Conservation (phyloP, 2,329 filamentous ascomycete species). For the Apiospora malaysiana region DNA sequence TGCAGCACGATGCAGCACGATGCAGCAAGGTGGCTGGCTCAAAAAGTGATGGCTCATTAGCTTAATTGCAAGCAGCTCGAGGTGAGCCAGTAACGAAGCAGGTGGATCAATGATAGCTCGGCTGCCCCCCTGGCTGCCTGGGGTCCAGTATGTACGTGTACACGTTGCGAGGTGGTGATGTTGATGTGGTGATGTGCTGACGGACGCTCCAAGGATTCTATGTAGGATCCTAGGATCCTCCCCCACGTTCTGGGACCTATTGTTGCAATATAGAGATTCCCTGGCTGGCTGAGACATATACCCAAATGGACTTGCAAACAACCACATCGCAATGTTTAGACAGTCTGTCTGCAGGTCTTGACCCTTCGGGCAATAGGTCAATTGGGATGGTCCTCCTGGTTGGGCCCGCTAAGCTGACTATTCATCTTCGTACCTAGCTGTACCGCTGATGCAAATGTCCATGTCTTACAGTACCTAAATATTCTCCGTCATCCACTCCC, state of each 20-base stretch:
- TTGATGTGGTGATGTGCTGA: too few species aligned
- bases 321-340: not conserved
- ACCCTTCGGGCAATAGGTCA: not conserved
- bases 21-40: conserved; percentile 6
- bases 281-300: not conserved
- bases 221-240: too few species aligned
- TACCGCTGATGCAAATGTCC: not conserved
- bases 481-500: not conserved
- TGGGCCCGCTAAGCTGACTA: not conserved
- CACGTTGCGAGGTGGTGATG: not conserved
- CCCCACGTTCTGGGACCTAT: not conserved
- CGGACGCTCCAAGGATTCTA: too few species aligned
- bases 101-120: not conserved
- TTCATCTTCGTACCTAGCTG: not conserved
- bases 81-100: not conserved
- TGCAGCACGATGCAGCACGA: conserved; percentile 3
- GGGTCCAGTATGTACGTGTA: not conserved
- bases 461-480: too few species aligned
- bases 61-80: not conserved
- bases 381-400: not conserved
- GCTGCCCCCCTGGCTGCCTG: not conserved
- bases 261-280: not conserved
- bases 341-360: conserved; percentile 1
- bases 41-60: not conserved
- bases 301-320: not conserved